Conservation (phyloP, 1,139 yeast genomes). For the Yamadazyma friedrichii region DNA sequence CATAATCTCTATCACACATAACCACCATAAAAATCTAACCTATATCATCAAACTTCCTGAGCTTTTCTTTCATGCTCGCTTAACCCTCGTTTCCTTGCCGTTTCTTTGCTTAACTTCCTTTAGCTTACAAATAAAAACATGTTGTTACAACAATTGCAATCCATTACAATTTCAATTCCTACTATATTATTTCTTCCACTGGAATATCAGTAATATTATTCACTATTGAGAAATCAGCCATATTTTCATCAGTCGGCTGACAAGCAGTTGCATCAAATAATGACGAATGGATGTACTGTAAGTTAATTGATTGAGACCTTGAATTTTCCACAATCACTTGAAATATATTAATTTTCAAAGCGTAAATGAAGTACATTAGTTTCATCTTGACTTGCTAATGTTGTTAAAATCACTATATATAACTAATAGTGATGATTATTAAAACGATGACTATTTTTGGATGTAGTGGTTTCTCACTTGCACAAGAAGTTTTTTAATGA, state of each 20-base stretch:
- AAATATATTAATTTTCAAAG: constrained; percentile 38
- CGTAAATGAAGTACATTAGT: constrained; percentile 33
- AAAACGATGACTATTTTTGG: not conserved
- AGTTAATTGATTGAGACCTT: constrained; percentile 31
- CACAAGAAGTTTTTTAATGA: no score
- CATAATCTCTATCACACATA: no score
- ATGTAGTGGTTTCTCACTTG: not conserved
- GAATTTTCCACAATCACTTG: constrained; percentile 37
- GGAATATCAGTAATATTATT: constrained; percentile 29
- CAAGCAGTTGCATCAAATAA: constrained; percentile 29
- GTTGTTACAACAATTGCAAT: no score
- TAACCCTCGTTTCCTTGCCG: no score
- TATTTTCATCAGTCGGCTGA: constrained; percentile 18
- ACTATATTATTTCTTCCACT: not conserved
- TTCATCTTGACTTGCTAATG: constrained; percentile 23
- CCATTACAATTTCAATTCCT: no score
- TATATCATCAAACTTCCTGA: no score
- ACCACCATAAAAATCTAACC: no score
- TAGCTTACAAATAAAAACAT: no score
- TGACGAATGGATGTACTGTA: constrained; percentile 37
- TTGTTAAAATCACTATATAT: not conserved
- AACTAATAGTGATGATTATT: not conserved
- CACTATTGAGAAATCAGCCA: constrained; percentile 13
- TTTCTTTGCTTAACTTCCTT: no score
- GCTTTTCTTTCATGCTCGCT: no score